These are phyloP conservation scores for Diaporthe caulivora DNA, from an alignment of 2,329 filamentous ascomycete genomes.

Conservation along the genomic window DNA sequence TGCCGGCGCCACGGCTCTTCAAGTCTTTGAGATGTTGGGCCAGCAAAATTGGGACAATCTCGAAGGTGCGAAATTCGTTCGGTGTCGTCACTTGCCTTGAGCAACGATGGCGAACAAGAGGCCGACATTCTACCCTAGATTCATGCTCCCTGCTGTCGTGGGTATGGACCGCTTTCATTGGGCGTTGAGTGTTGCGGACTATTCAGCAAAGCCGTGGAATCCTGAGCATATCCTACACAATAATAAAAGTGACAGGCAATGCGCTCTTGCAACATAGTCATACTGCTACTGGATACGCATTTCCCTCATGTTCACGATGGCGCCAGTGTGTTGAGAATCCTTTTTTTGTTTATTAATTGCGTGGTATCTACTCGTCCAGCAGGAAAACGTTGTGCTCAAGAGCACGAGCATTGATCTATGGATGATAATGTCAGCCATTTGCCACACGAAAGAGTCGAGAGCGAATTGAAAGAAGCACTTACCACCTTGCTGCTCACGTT, in stretches of 20 bases:
- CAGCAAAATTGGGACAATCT: too few species aligned
- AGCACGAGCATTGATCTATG: conserved; percentile 19
- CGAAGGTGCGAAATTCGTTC: too few species aligned
- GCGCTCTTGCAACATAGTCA: not conserved
- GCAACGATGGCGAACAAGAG: too few species aligned
- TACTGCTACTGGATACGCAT: not conserved
- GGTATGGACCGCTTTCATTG: too few species aligned
- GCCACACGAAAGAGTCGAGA: not conserved
- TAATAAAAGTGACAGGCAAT: not conserved
- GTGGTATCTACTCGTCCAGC: not conserved
- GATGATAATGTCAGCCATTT: not conserved
- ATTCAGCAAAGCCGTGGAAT: not conserved
- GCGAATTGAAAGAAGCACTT: not conserved
- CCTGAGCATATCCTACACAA: not conserved
- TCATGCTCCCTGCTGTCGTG: too few species aligned
- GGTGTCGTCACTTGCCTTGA: too few species aligned
- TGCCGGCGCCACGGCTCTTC: too few species aligned
- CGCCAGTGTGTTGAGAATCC: not conserved
- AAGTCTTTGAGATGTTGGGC: too few species aligned
- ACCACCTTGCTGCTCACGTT: conserved; percentile 41
- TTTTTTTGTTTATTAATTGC: too few species aligned
- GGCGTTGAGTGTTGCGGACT: too few species aligned
- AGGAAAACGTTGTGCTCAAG: conserved; percentile 27
- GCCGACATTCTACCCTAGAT: too few species aligned
- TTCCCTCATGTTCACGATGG: not conserved